phyloP scores from a whole-genome alignment of 2,329 filamentous ascomycete genomes.

The Aspergillus sp. region DNA sequence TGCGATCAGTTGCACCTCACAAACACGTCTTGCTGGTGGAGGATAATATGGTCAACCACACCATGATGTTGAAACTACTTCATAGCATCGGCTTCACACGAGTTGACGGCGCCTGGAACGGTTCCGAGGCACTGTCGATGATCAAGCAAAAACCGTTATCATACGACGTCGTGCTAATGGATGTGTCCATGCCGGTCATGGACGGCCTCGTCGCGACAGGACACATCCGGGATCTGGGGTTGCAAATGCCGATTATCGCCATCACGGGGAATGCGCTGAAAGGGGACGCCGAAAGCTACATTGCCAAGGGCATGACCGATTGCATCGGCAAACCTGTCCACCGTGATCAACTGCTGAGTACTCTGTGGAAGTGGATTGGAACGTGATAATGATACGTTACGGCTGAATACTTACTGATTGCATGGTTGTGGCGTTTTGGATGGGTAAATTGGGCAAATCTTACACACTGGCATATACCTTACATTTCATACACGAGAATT shows the following conservation, averaged over 20 bases:
- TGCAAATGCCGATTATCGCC: slow-evolving; percentile 56
- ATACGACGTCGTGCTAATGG: slow-evolving; percentile 54
- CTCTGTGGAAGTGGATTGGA: slow-evolving; percentile 47
- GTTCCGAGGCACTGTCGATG: slow-evolving; percentile 49
- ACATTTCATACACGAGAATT: neutral
- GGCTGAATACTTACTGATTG: neutral
- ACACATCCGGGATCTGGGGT: slow-evolving; percentile 45
- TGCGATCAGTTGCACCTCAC: slow-evolving; percentile 41
- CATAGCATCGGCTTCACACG: slow-evolving; percentile 47
- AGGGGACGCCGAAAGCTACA: slow-evolving; percentile 58
- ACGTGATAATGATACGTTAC: neutral
- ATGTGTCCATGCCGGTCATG: slow-evolving; percentile 54
- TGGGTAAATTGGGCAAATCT: neutral
- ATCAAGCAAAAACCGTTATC: slow-evolving; percentile 47
- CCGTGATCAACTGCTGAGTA: slow-evolving; percentile 51
- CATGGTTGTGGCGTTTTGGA: neutral
- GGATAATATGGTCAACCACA: slow-evolving; percentile 50
- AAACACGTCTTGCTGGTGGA: slow-evolving; percentile 50
- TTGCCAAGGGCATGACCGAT: slow-evolving; percentile 60
- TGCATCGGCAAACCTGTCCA: slow-evolving; percentile 62
- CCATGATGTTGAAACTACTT: slow-evolving; percentile 45
- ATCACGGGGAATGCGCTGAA: slow-evolving; percentile 62
- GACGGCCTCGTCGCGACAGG: slow-evolving; percentile 51
- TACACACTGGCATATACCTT: neutral
- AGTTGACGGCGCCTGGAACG: slow-evolving; percentile 50